phyloP scores from a whole-genome alignment of 805 yeast genomes.

The Millerozyma miso region DNA sequence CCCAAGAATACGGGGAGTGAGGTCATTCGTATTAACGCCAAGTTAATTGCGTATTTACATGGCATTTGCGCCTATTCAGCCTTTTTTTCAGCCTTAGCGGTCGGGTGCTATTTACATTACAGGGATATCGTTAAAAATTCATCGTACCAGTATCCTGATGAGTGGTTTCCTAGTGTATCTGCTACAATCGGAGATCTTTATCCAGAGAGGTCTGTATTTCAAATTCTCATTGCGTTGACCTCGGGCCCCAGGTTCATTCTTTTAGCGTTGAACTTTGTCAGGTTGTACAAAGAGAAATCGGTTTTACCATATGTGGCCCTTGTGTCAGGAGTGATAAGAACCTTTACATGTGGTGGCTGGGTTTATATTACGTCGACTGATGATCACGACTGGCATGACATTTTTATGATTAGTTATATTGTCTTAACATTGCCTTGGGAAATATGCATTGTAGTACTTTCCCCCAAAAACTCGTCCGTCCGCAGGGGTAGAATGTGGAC shows the following conservation, averaged over 20 bases:
- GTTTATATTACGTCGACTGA: conserved; percentile 95
- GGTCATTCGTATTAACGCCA: conserved; percentile 49
- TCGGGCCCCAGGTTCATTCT: conserved; percentile 86
- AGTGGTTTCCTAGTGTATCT: conserved; percentile 97
- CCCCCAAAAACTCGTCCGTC: conserved; percentile 41
- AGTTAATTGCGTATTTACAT: conserved; percentile 66
- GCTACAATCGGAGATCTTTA: conserved; percentile 97
- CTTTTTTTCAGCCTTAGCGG: conserved; percentile 65
- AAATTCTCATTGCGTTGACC: conserved; percentile 85
- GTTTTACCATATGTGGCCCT: conserved; percentile 39
- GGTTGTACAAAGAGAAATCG: conserved; percentile 35
- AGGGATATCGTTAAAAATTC: conserved; percentile 85
- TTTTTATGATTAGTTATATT: conserved; percentile 90
- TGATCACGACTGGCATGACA: conserved; percentile 93
- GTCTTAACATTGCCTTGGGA: conserved; percentile 92
- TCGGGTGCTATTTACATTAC: conserved; percentile 78
- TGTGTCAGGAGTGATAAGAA: conserved; percentile 75
- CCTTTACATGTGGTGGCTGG: conserved; percentile 98
- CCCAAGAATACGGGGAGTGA: neutral
- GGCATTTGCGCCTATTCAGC: conserved; percentile 69
- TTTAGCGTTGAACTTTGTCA: conserved; percentile 48
- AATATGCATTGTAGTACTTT: conserved; percentile 49
- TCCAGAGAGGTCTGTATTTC: conserved; percentile 92
- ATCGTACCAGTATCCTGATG: conserved; percentile 88
- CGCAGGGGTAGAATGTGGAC: conserved; percentile 53